Conservation (phyloP, 345 rosid genomes). For the Lumnitzera racemosa region DNA sequence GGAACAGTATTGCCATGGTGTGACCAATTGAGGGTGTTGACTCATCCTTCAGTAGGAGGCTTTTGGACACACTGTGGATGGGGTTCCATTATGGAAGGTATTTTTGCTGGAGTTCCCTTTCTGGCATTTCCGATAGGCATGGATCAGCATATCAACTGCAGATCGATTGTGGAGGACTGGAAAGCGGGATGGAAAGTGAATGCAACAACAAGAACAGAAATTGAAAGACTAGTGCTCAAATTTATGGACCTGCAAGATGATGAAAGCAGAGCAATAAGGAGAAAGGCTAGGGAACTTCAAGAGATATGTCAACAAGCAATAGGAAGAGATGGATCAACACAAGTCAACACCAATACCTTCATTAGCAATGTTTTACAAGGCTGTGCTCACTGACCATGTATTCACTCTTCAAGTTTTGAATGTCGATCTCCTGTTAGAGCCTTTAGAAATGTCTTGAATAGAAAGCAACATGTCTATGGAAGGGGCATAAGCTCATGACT, state of each 20-base stretch:
- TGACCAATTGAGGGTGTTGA: conserved; percentile 35
- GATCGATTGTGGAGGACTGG: conserved; percentile 20
- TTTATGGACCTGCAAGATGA: conserved; percentile 10
- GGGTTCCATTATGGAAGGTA: conserved; percentile 22
- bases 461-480: too few relatives aligned
- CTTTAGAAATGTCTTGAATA: too few relatives aligned
- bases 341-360: too few relatives aligned
- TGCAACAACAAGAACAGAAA: conserved; percentile 6
- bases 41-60: conserved; percentile 22
- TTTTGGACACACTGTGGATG: conserved; percentile 35
- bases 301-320: too few relatives aligned
- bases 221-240: conserved; percentile 5
- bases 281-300: not conserved
- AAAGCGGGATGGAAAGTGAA: conserved; percentile 19
- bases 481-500: too few relatives aligned
- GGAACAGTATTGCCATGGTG: conserved; percentile 49
- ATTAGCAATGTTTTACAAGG: too few relatives aligned
- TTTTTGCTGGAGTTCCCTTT: conserved; percentile 19
- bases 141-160: conserved; percentile 21
- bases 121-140: conserved; percentile 16
- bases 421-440: too few relatives aligned
- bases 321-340: too few relatives aligned
- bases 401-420: too few relatives aligned
- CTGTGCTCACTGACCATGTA: too few relatives aligned
- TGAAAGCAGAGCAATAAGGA: conserved; percentile 13